A percentile compares a stretch with the other conserved stretches of the same genome.
These are phyloP conservation scores for Clarireedia sp. DNA, from an alignment of 2,329 filamentous ascomycete species.

Conservation along the genomic window DNA sequence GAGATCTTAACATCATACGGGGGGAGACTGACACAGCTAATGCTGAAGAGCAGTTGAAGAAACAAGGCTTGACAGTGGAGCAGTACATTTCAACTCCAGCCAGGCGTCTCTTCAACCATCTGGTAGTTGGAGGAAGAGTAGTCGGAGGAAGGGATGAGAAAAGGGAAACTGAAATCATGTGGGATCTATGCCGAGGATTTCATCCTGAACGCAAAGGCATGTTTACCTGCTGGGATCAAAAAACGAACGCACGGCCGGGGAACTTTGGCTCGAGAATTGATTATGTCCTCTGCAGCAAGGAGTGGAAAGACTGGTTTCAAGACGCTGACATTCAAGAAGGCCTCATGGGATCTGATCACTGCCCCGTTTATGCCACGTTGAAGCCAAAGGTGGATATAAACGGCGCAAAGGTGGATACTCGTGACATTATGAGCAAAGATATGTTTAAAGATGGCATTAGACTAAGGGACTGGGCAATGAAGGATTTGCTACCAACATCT, in stretches of 20 bases:
- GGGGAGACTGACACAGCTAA: constrained; percentile 65
- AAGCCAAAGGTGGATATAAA: constrained; percentile 51
- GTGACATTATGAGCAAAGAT: constrained; percentile 74
- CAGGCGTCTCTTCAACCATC: constrained; percentile 74
- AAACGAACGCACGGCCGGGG: constrained; percentile 87
- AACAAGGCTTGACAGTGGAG: constrained; percentile 58
- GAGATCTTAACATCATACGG: constrained; percentile 76
- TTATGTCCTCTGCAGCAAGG: constrained; percentile 76
- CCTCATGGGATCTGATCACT: constrained; percentile 91
- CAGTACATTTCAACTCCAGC: constrained; percentile 67
- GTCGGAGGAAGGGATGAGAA: constrained; percentile 58
- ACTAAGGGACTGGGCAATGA: constrained; percentile 56
- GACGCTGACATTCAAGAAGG: constrained; percentile 87
- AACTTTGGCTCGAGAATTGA: constrained; percentile 93
- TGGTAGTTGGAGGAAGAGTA: constrained; percentile 68
- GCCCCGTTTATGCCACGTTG: constrained; percentile 76
- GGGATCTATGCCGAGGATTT: constrained; percentile 77
- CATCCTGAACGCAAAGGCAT: constrained; percentile 76
- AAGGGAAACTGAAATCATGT: constrained; percentile 63
- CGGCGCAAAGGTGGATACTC: constrained; percentile 42
- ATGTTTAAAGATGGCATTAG: constrained; percentile 63
- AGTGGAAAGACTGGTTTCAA: constrained; percentile 72
- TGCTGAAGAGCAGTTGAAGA: constrained; percentile 61
- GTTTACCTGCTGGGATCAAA: constrained; percentile 97
- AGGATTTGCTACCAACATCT: constrained; percentile 65